phyloP scores from a whole-genome alignment of 2,329 filamentous ascomycete genomes.

The Bipolaris cookei region DNA sequence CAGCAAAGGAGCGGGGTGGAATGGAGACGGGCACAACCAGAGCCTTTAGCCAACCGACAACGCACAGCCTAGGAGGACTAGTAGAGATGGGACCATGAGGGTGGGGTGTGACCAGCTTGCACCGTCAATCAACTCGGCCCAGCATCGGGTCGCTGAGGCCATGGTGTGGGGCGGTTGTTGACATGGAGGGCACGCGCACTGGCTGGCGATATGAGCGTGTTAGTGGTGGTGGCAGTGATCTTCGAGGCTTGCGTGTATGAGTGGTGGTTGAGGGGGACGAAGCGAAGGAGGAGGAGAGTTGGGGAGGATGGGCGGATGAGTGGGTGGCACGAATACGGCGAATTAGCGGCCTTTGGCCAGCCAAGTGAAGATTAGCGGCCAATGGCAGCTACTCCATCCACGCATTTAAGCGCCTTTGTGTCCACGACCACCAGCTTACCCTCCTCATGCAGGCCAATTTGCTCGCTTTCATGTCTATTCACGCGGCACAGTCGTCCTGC shows the following conservation, averaged over 20 bases:
- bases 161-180: constrained; percentile 13
- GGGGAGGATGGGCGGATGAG: constrained; percentile 14
- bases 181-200: constrained; percentile 3
- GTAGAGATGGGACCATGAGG: constrained; percentile 5
- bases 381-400: constrained; percentile 21
- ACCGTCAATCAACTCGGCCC: not conserved
- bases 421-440: constrained; percentile 16
- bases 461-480: constrained; percentile 24
- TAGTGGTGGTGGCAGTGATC: constrained; percentile 17
- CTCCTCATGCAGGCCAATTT: constrained; percentile 31
- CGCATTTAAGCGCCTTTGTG: constrained; percentile 42
- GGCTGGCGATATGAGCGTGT: not conserved
- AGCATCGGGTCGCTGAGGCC: not conserved
- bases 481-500: constrained; percentile 29
- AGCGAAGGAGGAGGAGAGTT: constrained; percentile 12
- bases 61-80: constrained; percentile 14
- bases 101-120: constrained; percentile 9
- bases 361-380: constrained; percentile 24
- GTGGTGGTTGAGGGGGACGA: constrained; percentile 6
- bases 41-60: constrained; percentile 24
- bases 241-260: constrained; percentile 3
- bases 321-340: constrained; percentile 15
- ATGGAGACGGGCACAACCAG: constrained; percentile 1
- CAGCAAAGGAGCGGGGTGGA: constrained; percentile 10
- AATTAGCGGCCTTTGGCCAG: constrained; percentile 33